Base-by-base conservation (phyloP, 495 filamentous ascomycete species). In the Talaromyces adpressus region DNA sequence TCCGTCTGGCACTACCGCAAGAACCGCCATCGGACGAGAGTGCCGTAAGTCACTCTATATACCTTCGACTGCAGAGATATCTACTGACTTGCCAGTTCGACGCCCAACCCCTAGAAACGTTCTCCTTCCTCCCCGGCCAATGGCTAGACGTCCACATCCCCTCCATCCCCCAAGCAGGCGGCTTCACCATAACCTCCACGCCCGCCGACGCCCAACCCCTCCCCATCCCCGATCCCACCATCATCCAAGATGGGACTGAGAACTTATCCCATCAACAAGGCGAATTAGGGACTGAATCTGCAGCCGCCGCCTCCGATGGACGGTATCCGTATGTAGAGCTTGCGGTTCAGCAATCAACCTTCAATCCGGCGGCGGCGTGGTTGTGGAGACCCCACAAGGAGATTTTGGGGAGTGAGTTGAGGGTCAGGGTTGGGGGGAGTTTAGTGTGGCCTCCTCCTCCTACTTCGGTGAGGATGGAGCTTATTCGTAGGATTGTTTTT, bases 71-170 rank as follows among this genome's bases (percentile, higher is more conserved):
- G 9, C 53, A 6, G 18, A 6, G 29, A 12, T 12, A n/a, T n/a
- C n/a, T n/a, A 27, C 59, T 61, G 22, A 45, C 41, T 41, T 14
- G 64, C 59, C 25, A 72, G 66, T 52, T 64, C 62, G 69, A 65
- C 53, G 25, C 47, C 51, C 65, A 67, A 65, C 64, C 36, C 25
- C 61, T 57, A 52, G 61, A 79, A 47, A 70, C 72, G 30, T 74
- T 80, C 41, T 70, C 71, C 18, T 94, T 93, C 73, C 77, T 87
- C 29, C 88, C 93, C 1, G 93, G 93, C 36, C 93, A 97, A 81
- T 97, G 92, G 92, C 81, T 97, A 60, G 93, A 97, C 70, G 85
- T 93, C 6, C 85, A 90, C 68, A 80, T 89, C 56, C 89, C 91
- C 0, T 73, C 74, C 29, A 76, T 89, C 53, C 64, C 81, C 54